Evolutionary conservation across 345 rosid genomes (phyloP).

Genomic region (Durio zibethinus): DNA sequence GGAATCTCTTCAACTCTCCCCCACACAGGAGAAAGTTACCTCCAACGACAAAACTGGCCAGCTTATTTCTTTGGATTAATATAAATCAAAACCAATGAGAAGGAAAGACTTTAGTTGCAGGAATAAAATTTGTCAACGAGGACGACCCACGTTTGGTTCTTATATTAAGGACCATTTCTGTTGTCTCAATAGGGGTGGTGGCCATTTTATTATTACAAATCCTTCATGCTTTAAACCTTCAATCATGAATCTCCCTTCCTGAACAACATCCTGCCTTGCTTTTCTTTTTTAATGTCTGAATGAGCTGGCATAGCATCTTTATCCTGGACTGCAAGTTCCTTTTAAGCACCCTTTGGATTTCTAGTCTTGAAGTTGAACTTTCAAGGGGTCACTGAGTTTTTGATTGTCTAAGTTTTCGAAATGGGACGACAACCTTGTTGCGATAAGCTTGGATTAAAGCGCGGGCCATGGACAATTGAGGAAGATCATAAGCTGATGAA

Average conservation of each 20-base stretch:
- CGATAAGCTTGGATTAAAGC: slow-evolving; percentile 82
- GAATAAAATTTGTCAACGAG: slow-evolving; percentile 29
- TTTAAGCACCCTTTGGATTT: slow-evolving; percentile 14
- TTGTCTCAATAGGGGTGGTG: slow-evolving; percentile 29
- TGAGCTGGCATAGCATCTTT: slow-evolving; percentile 52
- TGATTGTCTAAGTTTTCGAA: neutral
- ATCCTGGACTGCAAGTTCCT: slow-evolving; percentile 20
- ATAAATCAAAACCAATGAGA: slow-evolving; percentile 10
- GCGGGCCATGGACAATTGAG: slow-evolving; percentile 98
- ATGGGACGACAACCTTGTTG: slow-evolving; percentile 98
- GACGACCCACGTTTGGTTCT: slow-evolving; percentile 33
- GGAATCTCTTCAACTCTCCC: slow-evolving; percentile 19
- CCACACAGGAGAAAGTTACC: slow-evolving; percentile 22
- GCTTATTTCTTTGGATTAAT: slow-evolving; percentile 22
- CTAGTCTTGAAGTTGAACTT: neutral
- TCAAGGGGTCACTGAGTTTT: neutral
- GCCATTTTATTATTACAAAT: slow-evolving; percentile 18
- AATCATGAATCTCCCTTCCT: slow-evolving; percentile 40
- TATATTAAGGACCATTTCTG: slow-evolving; percentile 16
- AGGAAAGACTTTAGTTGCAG: slow-evolving; percentile 5
- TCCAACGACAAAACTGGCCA: slow-evolving; percentile 49
- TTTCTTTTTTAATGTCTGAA: slow-evolving; percentile 21
- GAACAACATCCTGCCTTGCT: slow-evolving; percentile 25
- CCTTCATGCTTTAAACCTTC: slow-evolving; percentile 12
- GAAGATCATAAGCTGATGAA: slow-evolving; percentile 90